Conservation (phyloP, 257 asterid species). For the Forsythia suspensa region DNA sequence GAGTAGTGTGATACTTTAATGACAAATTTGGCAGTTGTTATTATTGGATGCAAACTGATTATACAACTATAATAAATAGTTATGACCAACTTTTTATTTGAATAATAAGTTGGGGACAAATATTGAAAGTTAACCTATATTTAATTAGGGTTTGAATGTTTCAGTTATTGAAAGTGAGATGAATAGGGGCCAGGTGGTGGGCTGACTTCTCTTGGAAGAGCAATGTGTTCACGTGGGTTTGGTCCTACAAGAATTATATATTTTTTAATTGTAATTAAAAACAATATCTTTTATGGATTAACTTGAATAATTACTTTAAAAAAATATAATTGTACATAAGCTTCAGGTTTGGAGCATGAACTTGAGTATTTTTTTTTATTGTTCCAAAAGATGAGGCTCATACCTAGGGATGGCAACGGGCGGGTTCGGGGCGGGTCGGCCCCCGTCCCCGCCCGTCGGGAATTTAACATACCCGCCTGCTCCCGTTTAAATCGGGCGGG, state of each 20-base stretch:
- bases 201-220: constrained; percentile 67
- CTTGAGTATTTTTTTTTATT: constrained; percentile 34
- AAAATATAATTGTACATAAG: constrained; percentile 26
- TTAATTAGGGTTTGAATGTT: constrained; percentile 32
- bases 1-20: too few species aligned
- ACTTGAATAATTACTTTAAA: constrained; percentile 42
- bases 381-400: constrained; percentile 22
- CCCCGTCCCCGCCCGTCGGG: too few species aligned
- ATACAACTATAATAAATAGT: background rate
- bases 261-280: constrained; percentile 27
- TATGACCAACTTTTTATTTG: background rate
- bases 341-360: constrained; percentile 54
- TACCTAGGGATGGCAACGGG: too few species aligned
- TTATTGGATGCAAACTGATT: too few species aligned
- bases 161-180: constrained; percentile 24
- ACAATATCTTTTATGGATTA: constrained; percentile 53
- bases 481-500: too few species aligned
- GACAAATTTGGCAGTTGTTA: too few species aligned
- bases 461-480: too few species aligned
- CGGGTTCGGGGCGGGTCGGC: too few species aligned
- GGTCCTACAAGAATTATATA: constrained; percentile 61
- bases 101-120: background rate
- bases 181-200: constrained; percentile 27
- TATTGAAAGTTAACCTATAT: background rate
- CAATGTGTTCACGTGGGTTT: constrained; percentile 76